Evolutionary conservation across 208 protist species (phyloP).

Genomic region (Trypanosoma cruzi): DNA sequence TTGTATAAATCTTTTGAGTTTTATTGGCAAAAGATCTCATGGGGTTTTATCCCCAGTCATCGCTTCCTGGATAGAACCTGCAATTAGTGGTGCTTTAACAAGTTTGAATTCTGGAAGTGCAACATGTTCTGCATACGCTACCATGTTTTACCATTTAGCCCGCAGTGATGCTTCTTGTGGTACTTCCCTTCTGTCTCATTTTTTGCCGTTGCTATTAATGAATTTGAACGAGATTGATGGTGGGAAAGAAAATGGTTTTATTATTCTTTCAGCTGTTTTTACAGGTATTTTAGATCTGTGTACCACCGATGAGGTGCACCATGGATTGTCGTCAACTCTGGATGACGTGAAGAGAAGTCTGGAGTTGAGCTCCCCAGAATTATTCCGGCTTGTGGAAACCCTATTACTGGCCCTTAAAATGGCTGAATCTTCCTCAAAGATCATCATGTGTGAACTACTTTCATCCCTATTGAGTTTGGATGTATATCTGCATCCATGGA

Average conservation of each 20-base stretch:
- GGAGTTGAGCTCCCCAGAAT: slow-evolving; percentile 1
- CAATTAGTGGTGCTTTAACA: slow-evolving; percentile 28
- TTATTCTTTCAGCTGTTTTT: slow-evolving; percentile 27
- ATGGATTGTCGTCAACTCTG: background rate
- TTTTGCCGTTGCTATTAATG: slow-evolving; percentile 21
- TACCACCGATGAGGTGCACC: background rate
- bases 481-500: slow-evolving; percentile 35
- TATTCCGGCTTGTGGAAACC: slow-evolving; percentile 23
- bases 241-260: slow-evolving; percentile 22
- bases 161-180: slow-evolving; percentile 19
- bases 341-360: slow-evolving; percentile 16
- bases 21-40: slow-evolving; percentile 24
- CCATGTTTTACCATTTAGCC: slow-evolving; percentile 66
- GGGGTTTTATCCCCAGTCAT: background rate
- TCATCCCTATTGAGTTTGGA: slow-evolving; percentile 47
- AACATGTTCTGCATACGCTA: slow-evolving; percentile 61
- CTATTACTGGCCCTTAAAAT: background rate
- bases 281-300: slow-evolving; percentile 26
- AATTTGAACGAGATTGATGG: slow-evolving; percentile 6
- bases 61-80: slow-evolving; percentile 30
- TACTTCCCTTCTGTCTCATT: slow-evolving; percentile 8
- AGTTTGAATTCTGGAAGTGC: slow-evolving; percentile 24
- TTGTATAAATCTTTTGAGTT: slow-evolving; percentile 37
- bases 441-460: slow-evolving; percentile 54
- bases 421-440: slow-evolving; percentile 28